Evolutionary conservation across 208 protist genomes (phyloP).

Genomic region (Leishmania turanica): DNA sequence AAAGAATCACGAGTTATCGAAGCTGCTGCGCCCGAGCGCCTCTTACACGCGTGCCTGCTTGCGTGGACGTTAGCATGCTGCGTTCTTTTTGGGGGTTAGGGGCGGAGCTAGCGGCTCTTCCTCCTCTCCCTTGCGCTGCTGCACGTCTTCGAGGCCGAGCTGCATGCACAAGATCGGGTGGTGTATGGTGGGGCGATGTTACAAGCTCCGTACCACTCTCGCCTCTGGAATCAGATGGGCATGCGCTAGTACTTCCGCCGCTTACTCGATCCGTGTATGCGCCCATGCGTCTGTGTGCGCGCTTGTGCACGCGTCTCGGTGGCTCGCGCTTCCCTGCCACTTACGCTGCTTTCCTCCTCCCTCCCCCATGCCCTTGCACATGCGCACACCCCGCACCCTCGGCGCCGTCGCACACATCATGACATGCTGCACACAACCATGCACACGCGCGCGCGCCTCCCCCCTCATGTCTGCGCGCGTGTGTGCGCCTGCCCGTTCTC

Average conservation of each 20-base stretch:
- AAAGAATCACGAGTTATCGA: background rate
- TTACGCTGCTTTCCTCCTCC: background rate
- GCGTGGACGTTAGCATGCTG: background rate
- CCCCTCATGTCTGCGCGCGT: background rate
- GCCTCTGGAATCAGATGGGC: background rate
- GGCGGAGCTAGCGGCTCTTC: background rate
- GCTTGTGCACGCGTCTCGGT: background rate
- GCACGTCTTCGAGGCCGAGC: background rate
- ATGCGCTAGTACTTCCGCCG: background rate
- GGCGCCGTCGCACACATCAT: background rate
- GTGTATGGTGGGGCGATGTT: background rate
- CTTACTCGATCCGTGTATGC: background rate
- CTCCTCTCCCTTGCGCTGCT: background rate
- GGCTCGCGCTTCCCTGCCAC: background rate
- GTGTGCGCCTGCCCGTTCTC: too few species aligned
- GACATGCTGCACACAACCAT: background rate
- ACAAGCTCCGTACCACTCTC: background rate
- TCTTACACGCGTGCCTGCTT: background rate
- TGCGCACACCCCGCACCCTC: background rate
- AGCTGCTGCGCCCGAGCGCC: background rate
- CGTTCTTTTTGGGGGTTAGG: background rate
- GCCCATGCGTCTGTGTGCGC: slow-evolving; percentile 8
- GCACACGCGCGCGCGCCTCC: background rate
- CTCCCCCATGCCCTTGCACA: background rate
- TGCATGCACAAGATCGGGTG: background rate